Evolutionary conservation across 371 early-diverging fungal genomes (phyloP), one percentile per base, ranked within the genome.

Genomic region (Actinomortierella ambigua): DNA sequence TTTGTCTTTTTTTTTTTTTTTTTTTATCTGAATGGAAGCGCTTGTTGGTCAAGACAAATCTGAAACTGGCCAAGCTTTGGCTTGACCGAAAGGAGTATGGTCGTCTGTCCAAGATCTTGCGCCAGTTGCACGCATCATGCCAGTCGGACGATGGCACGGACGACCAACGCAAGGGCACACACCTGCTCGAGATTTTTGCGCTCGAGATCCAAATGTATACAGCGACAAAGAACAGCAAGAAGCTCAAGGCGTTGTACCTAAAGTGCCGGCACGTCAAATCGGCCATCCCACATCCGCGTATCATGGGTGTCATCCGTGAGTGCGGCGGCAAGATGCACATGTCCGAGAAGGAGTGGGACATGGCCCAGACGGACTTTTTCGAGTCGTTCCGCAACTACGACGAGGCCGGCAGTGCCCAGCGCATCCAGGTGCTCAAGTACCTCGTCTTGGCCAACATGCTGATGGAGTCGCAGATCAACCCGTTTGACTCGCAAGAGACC

Each of bases 301-400:
- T 96, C 77, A 95, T 96, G 95, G 98, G 95, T 34, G 90, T 96
- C 27, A 96, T 98, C 65, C 89, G 94, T 52, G 97, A 97, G 80
- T 96, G 96, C 69, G 98, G 97, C 48, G 98, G 97, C 34, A 98
- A 97, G 76, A 96, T 98, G 95, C 93, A 95, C 76, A 96, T 98
- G 97, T 79, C 84, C 50, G 97, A 96, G 79, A 88, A 90, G 79
- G 89, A 94, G 68, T 98, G 97, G 97, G 90, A 91, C 42, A 82
- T 86, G 64, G 97, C 98, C 1, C 93, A 95, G 69, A 84, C 90
- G 0, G 95, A 95, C 62, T 96, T 98, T 70, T 98, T 96, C 70
- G 97, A 97, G 60, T 92, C 97, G 1, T 98, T 98, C 82, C 95
- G 95, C 60, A 95, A 93, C 71, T 98, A 96, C 75, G 97, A 97